Percentiles rank a stretch among this genome's conserved stretches.
phyloP scores from a whole-genome alignment of 2,329 filamentous ascomycete genomes.

The Aspergillus oerlinghausenensis region DNA sequence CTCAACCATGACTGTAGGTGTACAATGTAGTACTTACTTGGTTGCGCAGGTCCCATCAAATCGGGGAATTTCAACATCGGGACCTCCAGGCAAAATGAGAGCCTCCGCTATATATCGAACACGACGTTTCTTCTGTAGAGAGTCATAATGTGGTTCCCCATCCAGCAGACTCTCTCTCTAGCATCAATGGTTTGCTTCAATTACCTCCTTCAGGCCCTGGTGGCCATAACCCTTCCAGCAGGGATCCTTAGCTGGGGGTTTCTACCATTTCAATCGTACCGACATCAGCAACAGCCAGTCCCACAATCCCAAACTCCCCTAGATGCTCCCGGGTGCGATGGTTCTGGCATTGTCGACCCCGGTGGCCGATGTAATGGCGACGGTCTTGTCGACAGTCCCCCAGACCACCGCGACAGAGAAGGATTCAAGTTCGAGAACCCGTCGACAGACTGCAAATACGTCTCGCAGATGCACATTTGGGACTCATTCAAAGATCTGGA shows the following conservation, averaged over 20 bases:
- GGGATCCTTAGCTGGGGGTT: conserved; percentile 5
- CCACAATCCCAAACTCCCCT: conserved; percentile 8
- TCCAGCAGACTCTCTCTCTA: neutral
- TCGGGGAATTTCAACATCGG: neutral
- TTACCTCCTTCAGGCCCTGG: conserved; percentile 11
- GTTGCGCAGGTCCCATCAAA: neutral
- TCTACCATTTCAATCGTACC: neutral
- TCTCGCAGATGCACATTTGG: conserved; percentile 30
- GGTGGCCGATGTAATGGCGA: conserved; percentile 24
- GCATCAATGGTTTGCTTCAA: conserved; percentile 9
- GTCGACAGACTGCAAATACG: conserved; percentile 27
- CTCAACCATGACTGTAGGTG: neutral
- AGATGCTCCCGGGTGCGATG: conserved; percentile 20
- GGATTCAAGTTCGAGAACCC: conserved; percentile 31
- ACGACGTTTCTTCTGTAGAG: neutral
- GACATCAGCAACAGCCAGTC: conserved; percentile 1
- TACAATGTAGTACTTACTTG: neutral
- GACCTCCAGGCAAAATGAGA: neutral
- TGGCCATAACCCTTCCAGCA: conserved; percentile 9
- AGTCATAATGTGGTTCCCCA: neutral
- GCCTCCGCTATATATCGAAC: neutral
- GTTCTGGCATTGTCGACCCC: conserved; percentile 24
- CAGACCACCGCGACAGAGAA: conserved; percentile 15
- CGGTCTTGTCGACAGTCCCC: conserved; percentile 20
- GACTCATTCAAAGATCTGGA: conserved; percentile 30